Base-by-base conservation (phyloP, 1,284 basidiomycete genomes). In the Rhodotorula sp. region DNA sequence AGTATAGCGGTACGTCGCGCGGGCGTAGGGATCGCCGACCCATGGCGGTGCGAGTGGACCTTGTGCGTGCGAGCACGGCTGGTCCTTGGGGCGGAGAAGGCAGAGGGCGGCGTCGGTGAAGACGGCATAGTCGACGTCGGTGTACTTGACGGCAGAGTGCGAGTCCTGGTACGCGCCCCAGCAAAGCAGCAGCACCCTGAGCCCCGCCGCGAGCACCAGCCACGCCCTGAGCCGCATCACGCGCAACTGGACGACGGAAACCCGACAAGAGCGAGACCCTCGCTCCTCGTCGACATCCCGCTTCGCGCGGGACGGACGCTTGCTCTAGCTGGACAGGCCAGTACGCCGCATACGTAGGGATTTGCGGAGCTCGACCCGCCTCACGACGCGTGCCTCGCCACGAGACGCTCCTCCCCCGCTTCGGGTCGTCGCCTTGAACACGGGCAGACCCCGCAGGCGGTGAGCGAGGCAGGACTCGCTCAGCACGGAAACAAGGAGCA, bases 1-100 rank as follows among this genome's bases (percentile, higher is more conserved):
- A 1, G 96, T 99, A 81, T 99, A 99, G 9, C 96, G 90, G 81
- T 97, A 99, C 2, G 97, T 99, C 73, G 90, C 88, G 60, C 96
- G 87, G n/a, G 86, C 86, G 80, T 97, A 99, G 6, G 97, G 97
- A 78, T 94, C 95, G 71, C 78, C 78, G 32, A 69, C 68, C 34
- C 53, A 39, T 2, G 5, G 1, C 29, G 27, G 41, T 29, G 51
- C 66, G 75, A 63, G 69, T 59, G 57, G 19, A 1, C 67, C 64
- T n/a, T 53, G 15, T 7, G 64, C 64, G 34, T 51, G 51, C 2
- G 41, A 21, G 48, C 67, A 69, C 56, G 44, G 39, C 29, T 57
- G 53, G 8, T 25, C 37, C 17, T 37, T 25, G 15, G 81, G 80
- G 54, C 76, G 62, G 48, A 83, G 81, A 70, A 92, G 79, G 79